Evolutionary conservation across 495 filamentous ascomycete genomes (phyloP), one percentile per base, ranked within the genome.

Genomic region (Hypoxylon fragiforme): DNA sequence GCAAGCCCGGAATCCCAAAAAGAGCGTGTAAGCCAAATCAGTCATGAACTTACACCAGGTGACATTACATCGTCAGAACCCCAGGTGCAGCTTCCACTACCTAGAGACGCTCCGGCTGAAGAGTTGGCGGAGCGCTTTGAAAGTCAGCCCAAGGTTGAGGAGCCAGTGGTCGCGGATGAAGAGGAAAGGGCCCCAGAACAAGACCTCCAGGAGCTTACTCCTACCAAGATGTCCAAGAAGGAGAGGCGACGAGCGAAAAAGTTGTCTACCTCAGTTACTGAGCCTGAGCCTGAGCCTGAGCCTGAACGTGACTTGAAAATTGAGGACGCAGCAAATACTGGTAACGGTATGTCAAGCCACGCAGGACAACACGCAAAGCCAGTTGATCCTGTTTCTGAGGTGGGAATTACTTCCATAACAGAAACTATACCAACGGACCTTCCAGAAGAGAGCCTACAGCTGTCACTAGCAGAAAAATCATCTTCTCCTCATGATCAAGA

Each of bases 171-270:
- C 7, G 11, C 18, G 8, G 36, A 31, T 13, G 31, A 50, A 7
- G 56, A 46, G 30, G 30, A 22, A 11, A 35, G 13, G 7, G 18
- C 16, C 31, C 24, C 9, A 9, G 28, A 43, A 45, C 48, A 62
- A 54, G 6, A 47, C 15, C 15, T 24, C 14, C 43, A 52, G n/a
- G 43, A 67, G 12, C 46, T 46, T 39, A 12, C 45, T 8, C 15
- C 54, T 13, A 36, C 24, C 26, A 68, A 73, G 44, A 63, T 69
- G 14, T 55, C 59, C 21, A 65, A 70, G 43, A 69, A 70, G 36
- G 65, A 65, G 37, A 68, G 62, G 57, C 63, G 62, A 24, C 65
- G 66, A 52, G 50, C 57, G 22, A 66, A 70, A 39, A 41, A 52
- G 18, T 35, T 39, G 30, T 42, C 55, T 0, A 16, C 53, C 16